Conservation (phyloP, 371 early-diverging fungal species). For the Umbelopsis sp. region DNA sequence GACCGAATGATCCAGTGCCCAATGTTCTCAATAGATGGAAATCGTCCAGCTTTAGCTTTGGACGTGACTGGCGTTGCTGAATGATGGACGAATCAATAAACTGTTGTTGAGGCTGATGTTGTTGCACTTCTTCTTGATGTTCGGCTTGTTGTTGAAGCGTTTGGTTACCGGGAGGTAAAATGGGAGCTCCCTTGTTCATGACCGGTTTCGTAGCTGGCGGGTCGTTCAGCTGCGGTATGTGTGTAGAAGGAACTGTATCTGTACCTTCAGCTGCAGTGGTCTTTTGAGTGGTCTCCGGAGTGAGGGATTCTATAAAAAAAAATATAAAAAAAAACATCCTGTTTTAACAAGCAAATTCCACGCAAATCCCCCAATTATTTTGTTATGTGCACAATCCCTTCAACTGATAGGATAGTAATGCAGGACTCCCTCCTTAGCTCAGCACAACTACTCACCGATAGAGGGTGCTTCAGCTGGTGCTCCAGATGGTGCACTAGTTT, state of each 20-base stretch:
- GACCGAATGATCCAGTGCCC: constrained; percentile 99
- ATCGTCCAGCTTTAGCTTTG: constrained; percentile 67
- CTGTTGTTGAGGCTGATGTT: neutral
- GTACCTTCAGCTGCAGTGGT: neutral
- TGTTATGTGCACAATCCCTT: too few relatives aligned
- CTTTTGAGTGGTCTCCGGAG: constrained; percentile 11
- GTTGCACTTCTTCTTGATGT: constrained; percentile 1
- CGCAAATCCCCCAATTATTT: too few relatives aligned
- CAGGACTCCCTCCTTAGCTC: neutral
- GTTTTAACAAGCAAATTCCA: too few relatives aligned
- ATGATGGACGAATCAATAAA: constrained; percentile 33
- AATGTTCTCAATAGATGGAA: constrained; percentile 78
- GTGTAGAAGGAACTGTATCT: neutral
- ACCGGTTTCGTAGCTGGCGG: constrained; percentile 9
- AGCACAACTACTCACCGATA: constrained; percentile 1
- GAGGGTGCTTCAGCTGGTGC: neutral
- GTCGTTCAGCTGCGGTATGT: constrained; percentile 14
- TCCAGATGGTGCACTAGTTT: constrained; percentile 7
- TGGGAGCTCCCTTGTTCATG: constrained; percentile 9
- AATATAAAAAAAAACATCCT: too few relatives aligned
- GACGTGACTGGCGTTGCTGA: constrained; percentile 32
- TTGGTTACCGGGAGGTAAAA: constrained; percentile 12
- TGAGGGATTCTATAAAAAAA: neutral
- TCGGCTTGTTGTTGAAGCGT: neutral
- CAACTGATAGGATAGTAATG: too few relatives aligned